A percentile compares a stretch with the other conserved stretches of the same genome.
Conservation (phyloP, 805 yeast genomes). For the Hanseniaspora clermontiae region DNA sequence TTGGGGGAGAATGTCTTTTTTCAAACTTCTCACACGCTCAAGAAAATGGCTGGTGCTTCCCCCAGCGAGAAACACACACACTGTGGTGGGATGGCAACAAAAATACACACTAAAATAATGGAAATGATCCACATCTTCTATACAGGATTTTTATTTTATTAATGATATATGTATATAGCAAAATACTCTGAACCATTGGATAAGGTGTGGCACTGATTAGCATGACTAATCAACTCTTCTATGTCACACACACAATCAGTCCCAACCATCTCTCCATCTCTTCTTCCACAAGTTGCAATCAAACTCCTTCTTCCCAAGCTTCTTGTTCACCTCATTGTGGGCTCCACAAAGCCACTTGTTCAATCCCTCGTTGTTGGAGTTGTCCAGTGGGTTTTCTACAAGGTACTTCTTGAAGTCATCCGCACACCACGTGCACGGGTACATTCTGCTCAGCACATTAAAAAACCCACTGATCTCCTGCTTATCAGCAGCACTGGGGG, state of each 20-base stretch:
- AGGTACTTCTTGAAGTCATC: slow-evolving; percentile 63
- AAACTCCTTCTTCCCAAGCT: slow-evolving; percentile 73
- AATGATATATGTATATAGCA: too few relatives aligned
- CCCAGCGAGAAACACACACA: too few relatives aligned
- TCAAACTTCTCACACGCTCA: neutral
- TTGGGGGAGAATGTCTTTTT: too few relatives aligned
- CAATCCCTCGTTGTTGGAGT: slow-evolving; percentile 58
- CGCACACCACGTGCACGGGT: slow-evolving; percentile 93
- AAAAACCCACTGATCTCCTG: slow-evolving; percentile 60
- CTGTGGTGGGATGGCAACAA: too few relatives aligned
- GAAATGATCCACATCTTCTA: neutral
- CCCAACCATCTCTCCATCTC: slow-evolving; percentile 95
- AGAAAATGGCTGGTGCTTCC: too few relatives aligned
- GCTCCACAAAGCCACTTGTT: slow-evolving; percentile 91
- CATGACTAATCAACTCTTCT: too few relatives aligned
- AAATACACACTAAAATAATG: too few relatives aligned
- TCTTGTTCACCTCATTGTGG: slow-evolving; percentile 82
- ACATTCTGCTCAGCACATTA: slow-evolving; percentile 57
- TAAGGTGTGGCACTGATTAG: too few relatives aligned
- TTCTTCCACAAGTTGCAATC: slow-evolving; percentile 84
- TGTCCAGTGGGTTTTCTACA: slow-evolving; percentile 40
- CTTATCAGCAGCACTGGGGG: slow-evolving; percentile 51
- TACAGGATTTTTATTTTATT: too few relatives aligned
- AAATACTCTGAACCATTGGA: too few relatives aligned
- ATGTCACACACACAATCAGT: too few relatives aligned